Base-by-base conservation (phyloP, 2,329 filamentous ascomycete genomes). In the Pyrenochaeta sp. region DNA sequence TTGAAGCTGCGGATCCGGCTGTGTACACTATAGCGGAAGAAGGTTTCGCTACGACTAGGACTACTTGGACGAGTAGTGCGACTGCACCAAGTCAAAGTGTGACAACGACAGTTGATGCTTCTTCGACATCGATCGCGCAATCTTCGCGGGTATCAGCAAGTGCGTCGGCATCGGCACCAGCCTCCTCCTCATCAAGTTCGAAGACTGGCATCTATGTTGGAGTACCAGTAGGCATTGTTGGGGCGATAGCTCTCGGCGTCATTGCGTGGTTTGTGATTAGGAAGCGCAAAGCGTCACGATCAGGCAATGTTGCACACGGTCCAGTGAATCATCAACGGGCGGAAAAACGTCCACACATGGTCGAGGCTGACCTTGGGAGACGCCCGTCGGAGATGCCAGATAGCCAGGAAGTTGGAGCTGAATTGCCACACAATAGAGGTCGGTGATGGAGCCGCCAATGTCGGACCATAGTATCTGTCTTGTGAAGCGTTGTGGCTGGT, bases 11-110 rank as follows among this genome's bases (percentile, higher is more conserved):
- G 8, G 37, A 43, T 24, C 49, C 49, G 13, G 10, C 43, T 15
- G 37, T 52, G 9, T 52, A 52, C 40, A 52, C 49, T 15, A 43
- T 43, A 9, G 49, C 49, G 28, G 28, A 30, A 30, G 28, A 30
- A 1, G 28, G 9, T 30, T 30, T 30, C 28, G 28, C 28, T 30
- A 30, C 19, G 19, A 19, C 19, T 19, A 19, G 19, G 19, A 19
- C 19, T 19, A 19, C 19, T 19, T 19, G 19, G 19, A 19, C 19
- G 19, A 19, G 19, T 19, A 30, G 28, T 30, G 28, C 28, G 28
- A 49, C 47, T 25, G 19, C 19, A 19, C 19, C 19, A 19, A 19
- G 19, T 19, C 19, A 19, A 19, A 19, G 19, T 19, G 19, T 19
- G 19, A 19, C 19, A 19, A 49, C 10, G 30, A 28, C 34, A 49